Evolutionary conservation across 2,329 filamentous ascomycete species (phyloP), one percentile per base, ranked within the genome.

Genomic region (Colletotrichum paranaense): DNA sequence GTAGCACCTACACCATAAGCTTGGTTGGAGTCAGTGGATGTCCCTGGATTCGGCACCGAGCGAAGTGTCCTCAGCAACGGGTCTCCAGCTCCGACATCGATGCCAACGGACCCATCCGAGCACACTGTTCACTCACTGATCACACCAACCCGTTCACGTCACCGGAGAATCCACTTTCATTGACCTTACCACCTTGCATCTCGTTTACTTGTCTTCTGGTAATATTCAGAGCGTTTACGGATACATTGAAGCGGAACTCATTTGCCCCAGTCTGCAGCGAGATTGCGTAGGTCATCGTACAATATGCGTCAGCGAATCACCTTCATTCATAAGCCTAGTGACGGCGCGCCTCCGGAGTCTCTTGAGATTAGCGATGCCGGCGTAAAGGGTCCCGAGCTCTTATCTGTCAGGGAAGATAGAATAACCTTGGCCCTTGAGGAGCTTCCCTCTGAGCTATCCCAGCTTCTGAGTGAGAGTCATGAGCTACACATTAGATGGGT

Each of bases 401-500:
- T 89, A 63, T 93, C 93, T 24, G 91, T 91, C 16, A 92, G 94
- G 76, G 94, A 98, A 82, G 94, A 97, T 80, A 90, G 93, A 73
- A 83, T 96, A 76, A 98, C 94, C 1, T 83, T 97, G 74, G 87
- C 89, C 49, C 84, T 95, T 24, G 87, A 92, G 62, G 94, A 97
- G 84, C 88, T 98, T 53, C 93, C 95, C 5, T 79, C 83, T 19
- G 91, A 94, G 81, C 81, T 97, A 19, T 88, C 87, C 72, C 82
- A 87, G 30, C 82, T 93, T 16, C 85, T 98, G 30, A 86, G 88
- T 67, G 86, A 89, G 77, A 90, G 89, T 75, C 89, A 92, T 77
- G 92, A 95, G 81, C 84, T 98, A 55, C 93, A 96, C 81, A 85
- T 98, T 72, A 90, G 93, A 80, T 98, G 95, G 94, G 88, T 90